Evolutionary conservation across 768 basidiomycete genomes (phyloP).

Genomic region (Auricularia auricula-judae): DNA sequence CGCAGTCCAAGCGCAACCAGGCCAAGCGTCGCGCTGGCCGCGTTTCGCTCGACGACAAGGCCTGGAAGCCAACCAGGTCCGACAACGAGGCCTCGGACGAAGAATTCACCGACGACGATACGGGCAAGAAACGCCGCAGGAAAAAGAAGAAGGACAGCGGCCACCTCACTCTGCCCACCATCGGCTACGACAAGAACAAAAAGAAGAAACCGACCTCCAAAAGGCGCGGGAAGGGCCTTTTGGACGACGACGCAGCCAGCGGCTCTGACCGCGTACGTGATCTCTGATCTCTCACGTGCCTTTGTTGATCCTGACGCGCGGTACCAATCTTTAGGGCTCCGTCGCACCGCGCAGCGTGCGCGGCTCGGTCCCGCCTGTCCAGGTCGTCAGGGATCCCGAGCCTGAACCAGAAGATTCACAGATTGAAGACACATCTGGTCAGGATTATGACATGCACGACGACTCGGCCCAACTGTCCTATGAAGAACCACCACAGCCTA

Average conservation of each 20-base stretch:
- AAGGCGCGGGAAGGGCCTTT: slow-evolving; percentile 24
- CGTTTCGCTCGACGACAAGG: slow-evolving; percentile 71
- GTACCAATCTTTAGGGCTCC: background rate
- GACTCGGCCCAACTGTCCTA: background rate
- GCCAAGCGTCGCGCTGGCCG: slow-evolving; percentile 19
- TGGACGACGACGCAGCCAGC: background rate
- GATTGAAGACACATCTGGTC: background rate
- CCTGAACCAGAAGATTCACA: background rate
- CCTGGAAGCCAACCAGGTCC: slow-evolving; percentile 49
- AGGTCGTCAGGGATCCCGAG: background rate
- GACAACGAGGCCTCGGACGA: slow-evolving; percentile 56
- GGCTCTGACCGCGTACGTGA: background rate
- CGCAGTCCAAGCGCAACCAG: slow-evolving; percentile 33
- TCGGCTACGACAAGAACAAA: slow-evolving; percentile 50
- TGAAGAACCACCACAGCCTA: background rate
- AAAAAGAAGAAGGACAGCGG: slow-evolving; percentile 37
- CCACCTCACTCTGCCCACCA: slow-evolving; percentile 57
- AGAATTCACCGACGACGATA: slow-evolving; percentile 44
- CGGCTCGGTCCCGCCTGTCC: background rate
- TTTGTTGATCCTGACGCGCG: background rate
- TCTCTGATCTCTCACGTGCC: background rate
- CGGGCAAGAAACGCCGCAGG: slow-evolving; percentile 40
- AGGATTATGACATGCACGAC: background rate
- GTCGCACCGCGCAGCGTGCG: slow-evolving; percentile 1
- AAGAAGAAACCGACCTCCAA: slow-evolving; percentile 35